These are phyloP conservation scores for Astrocystis sublimbata DNA, from an alignment of 495 filamentous ascomycete genomes.

Conservation along the genomic window DNA sequence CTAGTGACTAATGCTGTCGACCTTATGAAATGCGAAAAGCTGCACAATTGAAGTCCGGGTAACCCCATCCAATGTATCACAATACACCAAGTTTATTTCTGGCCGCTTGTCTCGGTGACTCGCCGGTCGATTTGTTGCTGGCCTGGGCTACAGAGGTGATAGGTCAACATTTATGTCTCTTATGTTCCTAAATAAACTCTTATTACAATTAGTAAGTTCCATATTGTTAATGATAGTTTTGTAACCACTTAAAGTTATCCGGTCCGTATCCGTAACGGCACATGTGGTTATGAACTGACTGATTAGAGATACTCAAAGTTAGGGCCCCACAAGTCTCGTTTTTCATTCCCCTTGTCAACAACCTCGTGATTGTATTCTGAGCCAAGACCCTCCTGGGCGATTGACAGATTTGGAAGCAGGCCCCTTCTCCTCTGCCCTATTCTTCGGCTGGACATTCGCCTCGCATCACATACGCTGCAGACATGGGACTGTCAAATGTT, in stretches of 20 bases:
- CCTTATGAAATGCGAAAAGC: too few species aligned
- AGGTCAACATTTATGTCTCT: constrained; percentile 75
- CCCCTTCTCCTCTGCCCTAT: constrained; percentile 76
- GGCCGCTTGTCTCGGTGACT: constrained; percentile 56
- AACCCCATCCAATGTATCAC: too few species aligned
- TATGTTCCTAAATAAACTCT: constrained; percentile 74
- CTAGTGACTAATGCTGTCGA: too few species aligned
- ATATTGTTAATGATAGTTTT: too few species aligned
- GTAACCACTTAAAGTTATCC: not conserved
- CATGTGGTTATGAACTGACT: too few species aligned
- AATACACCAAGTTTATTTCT: too few species aligned
- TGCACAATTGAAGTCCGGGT: too few species aligned
- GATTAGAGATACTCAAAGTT: too few species aligned
- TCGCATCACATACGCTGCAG: constrained; percentile 64
- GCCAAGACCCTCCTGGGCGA: constrained; percentile 76
- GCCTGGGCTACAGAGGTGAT: constrained; percentile 73
- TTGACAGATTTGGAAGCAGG: constrained; percentile 81
- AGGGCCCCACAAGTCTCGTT: constrained; percentile 68
- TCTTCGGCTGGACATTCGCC: constrained; percentile 72
- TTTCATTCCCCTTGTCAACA: constrained; percentile 77
- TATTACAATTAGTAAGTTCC: too few species aligned
- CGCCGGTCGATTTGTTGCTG: constrained; percentile 69
- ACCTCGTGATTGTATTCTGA: constrained; percentile 85
- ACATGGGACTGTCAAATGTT: constrained; percentile 45
- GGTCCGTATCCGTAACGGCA: too few species aligned